Evolutionary conservation across 2,329 filamentous ascomycete genomes (phyloP), one percentile per base, ranked within the genome.

Genomic region (Phyllosticta citriasiana): DNA sequence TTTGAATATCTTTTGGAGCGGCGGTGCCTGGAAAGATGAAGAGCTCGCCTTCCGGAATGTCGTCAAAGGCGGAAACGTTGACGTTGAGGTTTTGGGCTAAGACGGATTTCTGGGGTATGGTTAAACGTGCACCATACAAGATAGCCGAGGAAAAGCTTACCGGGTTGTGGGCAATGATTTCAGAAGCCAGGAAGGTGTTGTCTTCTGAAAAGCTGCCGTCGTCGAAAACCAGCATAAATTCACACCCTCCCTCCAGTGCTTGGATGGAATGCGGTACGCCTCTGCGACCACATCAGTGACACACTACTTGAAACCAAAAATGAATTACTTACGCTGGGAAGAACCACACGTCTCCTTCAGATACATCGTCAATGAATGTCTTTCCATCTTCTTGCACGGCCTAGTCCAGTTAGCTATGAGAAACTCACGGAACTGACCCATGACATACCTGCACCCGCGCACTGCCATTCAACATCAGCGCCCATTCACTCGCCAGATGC

Each of bases 1-100:
- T 64, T 7, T 76, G 69, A 68, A 80, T 77, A 57, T 77, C 72
- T 35, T 72, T 66, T 0, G 79, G 79, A 24, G 78, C 76, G 1
- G 76, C 72, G 1, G 79, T 81, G 56, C 80, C 80, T 62, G 78
- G 78, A 71, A 82, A 82, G 66, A 82, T 82, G 64, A 80, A 82
- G 40, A 80, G 75, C 65, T 82, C 73, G 35, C 73, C 74, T 1
- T 73, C 62, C 0, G 80, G 80, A 2, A 82, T 73, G 54, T 80
- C 65, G 30, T 80, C 73, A 24, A 83, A 80, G 7, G 76, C 77
- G 2, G 74, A 72, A 35, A 79, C 68, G 30, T 80, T 75, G 7
- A 79, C 73, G 30, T 78, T 73, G 30, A 85, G 74, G 65, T 84
- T 77, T 70, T 84, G 84, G 27, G 81, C 77, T 53, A 84, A 73